Base-by-base conservation (phyloP, 768 basidiomycete species). In the Phlegmacium glaucopus region DNA sequence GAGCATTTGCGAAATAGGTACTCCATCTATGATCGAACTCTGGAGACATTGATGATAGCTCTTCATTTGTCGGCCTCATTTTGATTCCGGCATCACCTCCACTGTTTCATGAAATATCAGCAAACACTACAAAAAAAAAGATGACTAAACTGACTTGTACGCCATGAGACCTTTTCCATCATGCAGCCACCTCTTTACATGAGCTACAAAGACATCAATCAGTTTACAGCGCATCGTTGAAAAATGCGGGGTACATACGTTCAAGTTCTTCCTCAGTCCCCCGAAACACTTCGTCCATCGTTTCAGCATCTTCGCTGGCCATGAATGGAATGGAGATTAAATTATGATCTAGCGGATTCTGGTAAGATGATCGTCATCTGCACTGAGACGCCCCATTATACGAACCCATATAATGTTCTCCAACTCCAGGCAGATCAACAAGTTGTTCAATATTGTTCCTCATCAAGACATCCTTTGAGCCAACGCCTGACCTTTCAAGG, bases 401-500 rank as follows among this genome's bases (percentile, higher is more conserved):
- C 58, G 32, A 43, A 76, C 80, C 81, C 53, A 75, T 71, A 44
- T 78, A 80, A 52, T 88, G 78, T 58, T 85, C 83, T 9, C 90
- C 89, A 0, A 94, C 89, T 13, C 83, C 84, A 1, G 87, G 85
- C 11, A 90, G 75, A 45, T 87, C 79, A 11, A 86, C 72, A 22
- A 79, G 42, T 48, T 72, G 68, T 6, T 64, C 54, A 27, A 91
- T 75, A 9, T 69, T 71, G 44, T 76, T 65, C 28, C 64, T 65
- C 34, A 74, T 56, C 34, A 90, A 66, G 34, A 84, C 53, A 0
- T 64, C 58, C 2, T 59, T 54, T 1, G 76, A 71, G 2, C 90
- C 90, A 45, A 94, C 83, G 6, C 90, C 58, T 1, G 54, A 75
- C 56, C 79, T 68, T 50, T 83, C 80, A 9, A 83, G 63, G 16